Percentiles rank a stretch among this genome's conserved stretches.
These are phyloP conservation scores for Phlyctochytrium arcticum DNA, from an alignment of 192 early-diverging fungal genomes.

Conservation along the genomic window DNA sequence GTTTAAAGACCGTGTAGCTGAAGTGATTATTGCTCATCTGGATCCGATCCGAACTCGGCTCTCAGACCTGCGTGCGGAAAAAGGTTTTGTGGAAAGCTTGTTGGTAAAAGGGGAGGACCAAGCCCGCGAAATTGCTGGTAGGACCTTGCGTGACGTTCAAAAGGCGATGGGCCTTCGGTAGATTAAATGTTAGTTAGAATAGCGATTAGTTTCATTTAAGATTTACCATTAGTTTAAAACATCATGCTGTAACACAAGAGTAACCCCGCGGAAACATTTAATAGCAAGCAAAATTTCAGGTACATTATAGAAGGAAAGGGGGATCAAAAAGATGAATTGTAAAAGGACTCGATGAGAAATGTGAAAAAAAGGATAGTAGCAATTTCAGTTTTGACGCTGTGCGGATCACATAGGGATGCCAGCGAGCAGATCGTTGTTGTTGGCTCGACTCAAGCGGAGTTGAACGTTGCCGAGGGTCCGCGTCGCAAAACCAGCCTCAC, in stretches of 20 bases:
- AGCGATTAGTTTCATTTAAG: too few relatives aligned
- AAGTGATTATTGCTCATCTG: constrained; percentile 56
- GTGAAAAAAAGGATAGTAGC: too few relatives aligned
- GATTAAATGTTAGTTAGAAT: neutral
- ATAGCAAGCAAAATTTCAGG: too few relatives aligned
- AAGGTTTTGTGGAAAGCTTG: constrained; percentile 57
- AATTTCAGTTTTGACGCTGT: too few relatives aligned
- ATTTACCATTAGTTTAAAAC: too few relatives aligned
- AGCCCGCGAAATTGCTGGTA: constrained; percentile 57
- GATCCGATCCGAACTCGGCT: constrained; percentile 66
- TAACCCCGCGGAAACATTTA: too few relatives aligned
- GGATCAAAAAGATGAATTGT: too few relatives aligned
- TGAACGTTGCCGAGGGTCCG: constrained; percentile 62
- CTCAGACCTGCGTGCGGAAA: constrained; percentile 52
- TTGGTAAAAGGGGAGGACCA: constrained; percentile 60
- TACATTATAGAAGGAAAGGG: too few relatives aligned
- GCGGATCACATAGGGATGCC: constrained; percentile 42
- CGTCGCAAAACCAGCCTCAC: constrained; percentile 69
- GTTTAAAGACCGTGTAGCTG: constrained; percentile 74
- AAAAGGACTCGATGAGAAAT: too few relatives aligned
- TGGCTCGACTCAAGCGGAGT: constrained; percentile 45
- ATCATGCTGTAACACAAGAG: too few relatives aligned
- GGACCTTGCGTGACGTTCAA: constrained; percentile 55
- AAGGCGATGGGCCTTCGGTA: constrained; percentile 52
- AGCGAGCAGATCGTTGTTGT: constrained; percentile 30